These are phyloP conservation scores for Athelia sp. DNA, from an alignment of 1,284 basidiomycete genomes.

Conservation along the genomic window DNA sequence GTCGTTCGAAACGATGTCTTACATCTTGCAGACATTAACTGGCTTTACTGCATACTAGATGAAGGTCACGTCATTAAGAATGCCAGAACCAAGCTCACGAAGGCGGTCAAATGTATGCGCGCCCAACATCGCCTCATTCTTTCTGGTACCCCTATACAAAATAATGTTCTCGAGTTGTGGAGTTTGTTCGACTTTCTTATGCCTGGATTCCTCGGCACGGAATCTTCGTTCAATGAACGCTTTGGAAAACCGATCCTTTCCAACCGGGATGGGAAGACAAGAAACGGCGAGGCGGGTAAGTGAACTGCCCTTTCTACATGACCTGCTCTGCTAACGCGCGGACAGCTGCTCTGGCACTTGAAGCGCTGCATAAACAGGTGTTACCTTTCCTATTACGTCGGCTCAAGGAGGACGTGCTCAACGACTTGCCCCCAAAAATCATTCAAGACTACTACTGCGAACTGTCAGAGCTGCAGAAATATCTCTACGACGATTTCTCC, in stretches of 20 bases:
- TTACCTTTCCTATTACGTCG: constrained; percentile 96
- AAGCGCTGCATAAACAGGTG: constrained; percentile 98
- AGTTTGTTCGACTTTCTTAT: constrained; percentile 99
- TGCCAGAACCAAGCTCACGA: constrained; percentile 95
- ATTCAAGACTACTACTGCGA: constrained; percentile 99
- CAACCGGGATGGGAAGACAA: constrained; percentile 93
- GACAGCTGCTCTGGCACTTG: constrained; percentile 85
- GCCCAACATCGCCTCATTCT: constrained; percentile 93
- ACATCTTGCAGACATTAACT: constrained; percentile 71
- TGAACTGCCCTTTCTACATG: constrained; percentile 12
- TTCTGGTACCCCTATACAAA: constrained; percentile 98
- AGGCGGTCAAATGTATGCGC: constrained; percentile 89
- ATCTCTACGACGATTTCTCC: constrained; percentile 90
- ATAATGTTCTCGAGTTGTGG: constrained; percentile 98
- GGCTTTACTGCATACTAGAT: constrained; percentile 97
- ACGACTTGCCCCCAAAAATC: constrained; percentile 98
- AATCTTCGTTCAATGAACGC: constrained; percentile 92
- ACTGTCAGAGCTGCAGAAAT: constrained; percentile 89
- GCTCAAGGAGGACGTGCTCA: constrained; percentile 95
- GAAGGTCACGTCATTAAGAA: constrained; percentile 99
- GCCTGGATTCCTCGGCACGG: constrained; percentile 97
- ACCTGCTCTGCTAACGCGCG: background rate
- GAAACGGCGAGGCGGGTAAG: constrained; percentile 90
- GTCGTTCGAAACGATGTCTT: constrained; percentile 93
- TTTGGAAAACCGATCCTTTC: constrained; percentile 96